Percentiles rank a stretch among this genome's conserved stretches.
Evolutionary conservation across 108 stramenopile species (phyloP).

Genomic region (Epipyxis sp.): DNA sequence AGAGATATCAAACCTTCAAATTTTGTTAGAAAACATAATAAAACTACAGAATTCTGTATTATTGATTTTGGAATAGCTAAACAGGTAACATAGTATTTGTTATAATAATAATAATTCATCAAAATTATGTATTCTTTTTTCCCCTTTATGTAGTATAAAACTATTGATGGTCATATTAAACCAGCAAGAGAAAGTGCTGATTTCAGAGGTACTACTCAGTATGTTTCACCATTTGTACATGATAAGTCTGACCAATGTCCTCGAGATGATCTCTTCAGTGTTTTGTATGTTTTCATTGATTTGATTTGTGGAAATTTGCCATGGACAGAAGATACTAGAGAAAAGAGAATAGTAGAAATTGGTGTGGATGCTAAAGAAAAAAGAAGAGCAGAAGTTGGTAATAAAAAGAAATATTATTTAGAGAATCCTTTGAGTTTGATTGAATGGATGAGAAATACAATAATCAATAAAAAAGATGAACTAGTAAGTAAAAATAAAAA

Average conservation of each 20-base stretch:
- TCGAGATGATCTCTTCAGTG: constrained; percentile 46
- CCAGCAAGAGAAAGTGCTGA: constrained; percentile 39
- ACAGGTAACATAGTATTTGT: constrained; percentile 28
- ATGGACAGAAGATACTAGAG: constrained; percentile 39
- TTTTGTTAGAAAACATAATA: constrained; percentile 41
- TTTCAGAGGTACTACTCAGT: constrained; percentile 50
- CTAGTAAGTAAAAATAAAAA: no score
- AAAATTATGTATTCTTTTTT: background rate
- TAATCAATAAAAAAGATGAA: background rate
- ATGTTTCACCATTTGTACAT: constrained; percentile 36
- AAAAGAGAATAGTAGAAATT: background rate
- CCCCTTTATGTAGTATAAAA: constrained; percentile 16
- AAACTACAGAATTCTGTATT: constrained; percentile 41
- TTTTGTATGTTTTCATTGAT: constrained; percentile 49
- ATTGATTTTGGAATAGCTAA: constrained; percentile 49
- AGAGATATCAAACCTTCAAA: constrained; percentile 51
- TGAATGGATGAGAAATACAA: background rate
- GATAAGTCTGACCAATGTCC: constrained; percentile 41
- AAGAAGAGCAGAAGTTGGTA: no score
- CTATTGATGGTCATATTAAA: constrained; percentile 25
- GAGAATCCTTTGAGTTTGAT: background rate
- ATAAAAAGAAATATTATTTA: background rate
- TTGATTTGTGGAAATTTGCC: constrained; percentile 45
- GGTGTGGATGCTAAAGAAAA: no score
- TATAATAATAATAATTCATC: background rate